A percentile compares a stretch with the other conserved stretches of the same genome.
Evolutionary conservation across 352 stramenopile species (phyloP).

Genomic region (Pythium graminicola): DNA sequence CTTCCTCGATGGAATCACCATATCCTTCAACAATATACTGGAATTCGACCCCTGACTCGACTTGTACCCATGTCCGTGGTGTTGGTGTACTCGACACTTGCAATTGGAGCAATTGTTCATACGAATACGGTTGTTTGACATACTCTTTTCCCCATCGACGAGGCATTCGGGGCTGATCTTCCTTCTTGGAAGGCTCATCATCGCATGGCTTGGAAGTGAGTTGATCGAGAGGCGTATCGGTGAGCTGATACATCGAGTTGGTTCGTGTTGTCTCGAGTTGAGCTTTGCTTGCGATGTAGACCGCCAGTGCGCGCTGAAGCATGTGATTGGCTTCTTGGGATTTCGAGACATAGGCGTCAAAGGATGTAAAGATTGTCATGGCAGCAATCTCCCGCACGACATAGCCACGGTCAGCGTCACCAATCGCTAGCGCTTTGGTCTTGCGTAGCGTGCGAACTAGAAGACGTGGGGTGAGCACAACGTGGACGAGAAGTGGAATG

Average conservation of each 20-base stretch:
- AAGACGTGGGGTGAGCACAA: slow-evolving; percentile 7
- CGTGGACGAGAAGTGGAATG: slow-evolving; percentile 28
- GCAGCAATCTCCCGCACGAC: slow-evolving; percentile 26
- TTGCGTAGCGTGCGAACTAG: not conserved
- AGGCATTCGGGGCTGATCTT: too few relatives aligned
- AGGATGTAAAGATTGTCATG: slow-evolving; percentile 31
- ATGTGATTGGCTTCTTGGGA: slow-evolving; percentile 41
- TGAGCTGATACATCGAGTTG: slow-evolving; percentile 40
- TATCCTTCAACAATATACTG: slow-evolving; percentile 8
- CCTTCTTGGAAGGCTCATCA: too few relatives aligned
- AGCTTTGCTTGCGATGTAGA: slow-evolving; percentile 38
- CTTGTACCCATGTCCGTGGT: slow-evolving; percentile 1
- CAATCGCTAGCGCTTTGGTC: not conserved
- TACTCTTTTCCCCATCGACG: slow-evolving; percentile 26
- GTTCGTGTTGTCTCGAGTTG: slow-evolving; percentile 28
- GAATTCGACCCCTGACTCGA: not conserved
- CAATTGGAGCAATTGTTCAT: not conserved
- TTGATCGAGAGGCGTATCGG: slow-evolving; percentile 31
- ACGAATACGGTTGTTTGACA: slow-evolving; percentile 12
- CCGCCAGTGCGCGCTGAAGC: slow-evolving; percentile 47
- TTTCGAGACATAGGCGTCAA: slow-evolving; percentile 20
- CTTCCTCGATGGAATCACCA: slow-evolving; percentile 7
- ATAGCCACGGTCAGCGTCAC: slow-evolving; percentile 9
- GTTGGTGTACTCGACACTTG: slow-evolving; percentile 16
- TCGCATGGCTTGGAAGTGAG: too few relatives aligned